A percentile compares a stretch with the other conserved stretches of the same genome.
Conservation (phyloP, 2,329 filamentous ascomycete species). For the Paradendryphiella salina region DNA sequence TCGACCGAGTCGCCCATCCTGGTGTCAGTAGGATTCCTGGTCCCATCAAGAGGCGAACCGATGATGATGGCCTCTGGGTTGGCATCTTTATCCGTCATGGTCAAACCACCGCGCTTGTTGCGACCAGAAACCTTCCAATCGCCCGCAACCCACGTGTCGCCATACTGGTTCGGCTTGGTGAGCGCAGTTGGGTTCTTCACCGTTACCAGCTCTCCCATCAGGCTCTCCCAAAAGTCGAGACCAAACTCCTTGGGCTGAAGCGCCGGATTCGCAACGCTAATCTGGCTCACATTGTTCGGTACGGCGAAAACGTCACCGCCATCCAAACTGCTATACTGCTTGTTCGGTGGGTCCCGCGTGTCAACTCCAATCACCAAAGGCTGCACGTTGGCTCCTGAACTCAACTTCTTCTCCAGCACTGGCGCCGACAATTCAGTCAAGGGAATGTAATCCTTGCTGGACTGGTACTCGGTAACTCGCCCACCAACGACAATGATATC, state of each 20-base stretch:
- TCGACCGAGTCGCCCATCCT: conserved; percentile 67
- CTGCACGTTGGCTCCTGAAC: conserved; percentile 58
- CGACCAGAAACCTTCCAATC: conserved; percentile 65
- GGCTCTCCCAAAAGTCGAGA: conserved; percentile 73
- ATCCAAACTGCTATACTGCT: conserved; percentile 65
- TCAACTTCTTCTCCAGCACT: conserved; percentile 57
- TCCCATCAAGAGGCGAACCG: conserved; percentile 66
- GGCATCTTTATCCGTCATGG: conserved; percentile 62
- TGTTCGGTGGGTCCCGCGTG: conserved; percentile 61
- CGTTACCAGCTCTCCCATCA: conserved; percentile 69
- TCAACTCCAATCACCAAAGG: conserved; percentile 65
- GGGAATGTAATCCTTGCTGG: conserved; percentile 60
- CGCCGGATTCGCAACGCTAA: conserved; percentile 63
- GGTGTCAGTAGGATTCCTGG: conserved; percentile 60
- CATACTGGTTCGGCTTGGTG: conserved; percentile 64
- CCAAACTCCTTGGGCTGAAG: conserved; percentile 66
- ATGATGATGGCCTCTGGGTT: conserved; percentile 72
- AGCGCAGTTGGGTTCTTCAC: conserved; percentile 61
- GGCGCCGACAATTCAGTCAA: conserved; percentile 66
- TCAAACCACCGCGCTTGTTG: conserved; percentile 67
- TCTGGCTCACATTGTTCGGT: conserved; percentile 63
- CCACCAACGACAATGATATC: conserved; percentile 65
- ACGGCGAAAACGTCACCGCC: conserved; percentile 66
- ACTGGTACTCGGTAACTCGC: conserved; percentile 63
- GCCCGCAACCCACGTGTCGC: conserved; percentile 71